Base-by-base conservation (phyloP, 345 rosid genomes). In the Passiflora organensis region DNA sequence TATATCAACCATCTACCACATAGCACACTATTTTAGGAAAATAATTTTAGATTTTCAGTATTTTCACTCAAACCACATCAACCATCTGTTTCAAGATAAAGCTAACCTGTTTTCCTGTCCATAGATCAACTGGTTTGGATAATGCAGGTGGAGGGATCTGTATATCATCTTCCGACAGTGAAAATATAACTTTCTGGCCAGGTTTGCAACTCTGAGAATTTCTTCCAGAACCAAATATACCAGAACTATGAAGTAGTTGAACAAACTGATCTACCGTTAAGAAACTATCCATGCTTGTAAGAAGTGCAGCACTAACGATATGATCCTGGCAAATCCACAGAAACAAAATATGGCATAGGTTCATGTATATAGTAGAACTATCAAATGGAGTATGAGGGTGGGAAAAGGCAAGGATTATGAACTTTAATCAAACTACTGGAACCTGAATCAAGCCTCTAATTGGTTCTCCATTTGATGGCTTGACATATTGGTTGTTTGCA, bases 71-170 rank as follows among this genome's bases (percentile, higher is more conserved):
- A n/a, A n/a, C n/a, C n/a, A n/a, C n/a, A n/a, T n/a, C n/a, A n/a
- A n/a, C n/a, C n/a, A n/a, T n/a, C n/a, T n/a, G n/a, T n/a, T n/a
- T n/a, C n/a, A n/a, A n/a, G n/a, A n/a, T n/a, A 13, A 28, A 17
- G 23, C 59, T 63, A 53, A 93, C 99, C 99, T 93, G 99, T 70
- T 93, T 93, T 67, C 99, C 99, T 0, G 96, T 86, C 99, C 99
- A 93, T 32, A 84, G 87, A 62, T 90, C 86, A 62, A 72, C 71
- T 28, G 99, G 99, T 71, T 93, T 89, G 83, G 75, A 72, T 56
- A 93, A 75, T 67, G 94, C 80, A 59, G 99, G 96, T 22, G 37
- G 62, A 41, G 75, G 70, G 44, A 62, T 55, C 51, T 59, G 62
- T 51, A 86, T 49, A 37, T 77, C 79, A 62, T 72, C 86, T 61